Evolutionary conservation across 768 basidiomycete genomes (phyloP), one percentile per base, ranked within the genome.

Genomic region (Leccinum sublutescens): DNA sequence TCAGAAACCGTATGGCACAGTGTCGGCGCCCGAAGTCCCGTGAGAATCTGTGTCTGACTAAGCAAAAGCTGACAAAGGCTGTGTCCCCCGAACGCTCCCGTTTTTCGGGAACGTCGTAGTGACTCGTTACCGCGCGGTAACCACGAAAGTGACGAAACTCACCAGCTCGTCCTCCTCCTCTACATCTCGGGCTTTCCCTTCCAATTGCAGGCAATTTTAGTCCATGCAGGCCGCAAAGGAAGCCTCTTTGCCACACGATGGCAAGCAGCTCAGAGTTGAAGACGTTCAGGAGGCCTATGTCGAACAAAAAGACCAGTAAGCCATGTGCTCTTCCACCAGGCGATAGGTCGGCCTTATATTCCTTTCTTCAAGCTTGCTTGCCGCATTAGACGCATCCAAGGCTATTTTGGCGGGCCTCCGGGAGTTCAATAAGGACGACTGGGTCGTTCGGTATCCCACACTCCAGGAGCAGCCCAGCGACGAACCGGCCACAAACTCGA

Each of bases 381-480:
- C 78, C 53, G 93, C 90, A n/a, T 84, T 97, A 63, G 85, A 88
- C 66, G 78, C 83, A 0, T 86, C 94, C 38, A 82, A 85, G 66
- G 66, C 76, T 11, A 82, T 98, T 49, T 78, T 97, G 40, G 74
- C 74, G 52, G 88, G 88, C 66, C 75, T 98, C 21, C 83, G 84
- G 52, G 77, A 78, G 53, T 97, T 96, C 79, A 97, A 91, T 77
- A 87, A 87, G 76, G 79, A 85, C 40, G 82, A 89, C 63, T 97
- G 93, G 95, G 82, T 91, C 25, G 85, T 98, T 15, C 79, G 92
- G 58, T 98, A 98, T 74, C 95, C 95, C 55, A 83, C 84, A 68
- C 77, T 95, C 56, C 76, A 78, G 31, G 81, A 85, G 55, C 78
- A 82, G 56, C 55, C 74, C 1, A 65, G 62, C 14, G 64, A 74